Percentiles rank a stretch among this genome's conserved stretches.
These are phyloP conservation scores for Sedum album DNA, from an alignment of 164 flowering plant species.

Conservation along the genomic window DNA sequence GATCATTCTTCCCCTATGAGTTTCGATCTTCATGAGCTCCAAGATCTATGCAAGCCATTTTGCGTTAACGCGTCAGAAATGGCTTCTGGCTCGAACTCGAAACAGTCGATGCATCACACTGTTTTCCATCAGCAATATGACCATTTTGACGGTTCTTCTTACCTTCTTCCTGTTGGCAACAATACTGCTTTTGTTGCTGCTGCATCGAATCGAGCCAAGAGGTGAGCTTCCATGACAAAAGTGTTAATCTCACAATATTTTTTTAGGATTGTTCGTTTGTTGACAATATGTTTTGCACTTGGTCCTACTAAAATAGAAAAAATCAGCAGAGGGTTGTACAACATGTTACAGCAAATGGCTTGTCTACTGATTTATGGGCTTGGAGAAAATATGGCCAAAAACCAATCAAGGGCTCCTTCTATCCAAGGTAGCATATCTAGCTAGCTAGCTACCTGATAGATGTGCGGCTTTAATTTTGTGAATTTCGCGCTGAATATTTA, in stretches of 20 bases:
- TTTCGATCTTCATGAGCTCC: not conserved
- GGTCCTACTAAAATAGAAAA: conserved; percentile 15
- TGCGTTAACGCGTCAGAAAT: not conserved
- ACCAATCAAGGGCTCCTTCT: conserved; percentile 39
- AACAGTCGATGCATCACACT: not conserved
- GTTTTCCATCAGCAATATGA: conserved; percentile 4
- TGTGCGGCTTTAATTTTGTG: too few species aligned
- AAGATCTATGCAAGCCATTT: not conserved
- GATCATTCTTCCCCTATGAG: not conserved
- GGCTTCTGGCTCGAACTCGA: not conserved
- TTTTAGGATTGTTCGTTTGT: not conserved
- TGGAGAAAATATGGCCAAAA: conserved; percentile 47
- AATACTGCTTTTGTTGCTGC: not conserved
- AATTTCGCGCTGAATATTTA: conserved; percentile 6
- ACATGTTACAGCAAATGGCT: conserved; percentile 21
- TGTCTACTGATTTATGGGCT: conserved; percentile 28
- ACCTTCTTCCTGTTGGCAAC: not conserved
- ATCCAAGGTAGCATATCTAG: conserved; percentile 22
- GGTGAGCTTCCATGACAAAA: not conserved
- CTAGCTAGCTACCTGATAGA: not conserved
- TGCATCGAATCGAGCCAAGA: conserved; percentile 6
- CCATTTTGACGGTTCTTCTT: not conserved
- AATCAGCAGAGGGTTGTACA: conserved; percentile 19
- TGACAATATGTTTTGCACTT: not conserved
- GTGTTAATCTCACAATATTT: not conserved